phyloP scores from a whole-genome alignment of 2,329 filamentous ascomycete genomes.

The Magnaporthiopsis incrustans region DNA sequence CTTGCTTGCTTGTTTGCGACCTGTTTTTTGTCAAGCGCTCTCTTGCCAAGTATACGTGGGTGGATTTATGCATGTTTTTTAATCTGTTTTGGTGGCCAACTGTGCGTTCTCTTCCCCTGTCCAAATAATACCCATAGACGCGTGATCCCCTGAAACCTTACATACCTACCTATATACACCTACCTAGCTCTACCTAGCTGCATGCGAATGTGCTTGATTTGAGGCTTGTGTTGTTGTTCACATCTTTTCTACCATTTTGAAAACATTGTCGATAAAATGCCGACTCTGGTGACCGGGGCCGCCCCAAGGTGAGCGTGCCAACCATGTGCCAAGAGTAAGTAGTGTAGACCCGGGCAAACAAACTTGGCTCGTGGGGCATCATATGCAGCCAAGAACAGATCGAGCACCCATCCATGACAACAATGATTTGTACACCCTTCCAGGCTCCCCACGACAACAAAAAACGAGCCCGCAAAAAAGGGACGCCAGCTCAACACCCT shows the following conservation, averaged over 20 bases:
- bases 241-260: too few species aligned
- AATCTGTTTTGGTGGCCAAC: neutral
- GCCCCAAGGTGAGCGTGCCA: neutral
- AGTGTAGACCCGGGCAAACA: neutral
- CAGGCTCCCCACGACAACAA: too few species aligned
- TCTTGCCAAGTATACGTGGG: too few species aligned
- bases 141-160: neutral
- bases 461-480: too few species aligned
- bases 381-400: too few species aligned
- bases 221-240: neutral
- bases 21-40: neutral
- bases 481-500: too few species aligned
- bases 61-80: neutral
- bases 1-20: neutral
- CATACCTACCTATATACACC: neutral
- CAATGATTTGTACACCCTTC: too few species aligned
- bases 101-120: neutral
- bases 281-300: too few species aligned
- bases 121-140: neutral
- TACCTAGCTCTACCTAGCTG: neutral
- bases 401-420: too few species aligned
- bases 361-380: too few species aligned
- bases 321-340: neutral
- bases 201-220: neutral
- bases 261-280: too few species aligned